Evolutionary conservation across 2,329 filamentous ascomycete genomes (phyloP).

Genomic region (Keithomyces neogunnii): DNA sequence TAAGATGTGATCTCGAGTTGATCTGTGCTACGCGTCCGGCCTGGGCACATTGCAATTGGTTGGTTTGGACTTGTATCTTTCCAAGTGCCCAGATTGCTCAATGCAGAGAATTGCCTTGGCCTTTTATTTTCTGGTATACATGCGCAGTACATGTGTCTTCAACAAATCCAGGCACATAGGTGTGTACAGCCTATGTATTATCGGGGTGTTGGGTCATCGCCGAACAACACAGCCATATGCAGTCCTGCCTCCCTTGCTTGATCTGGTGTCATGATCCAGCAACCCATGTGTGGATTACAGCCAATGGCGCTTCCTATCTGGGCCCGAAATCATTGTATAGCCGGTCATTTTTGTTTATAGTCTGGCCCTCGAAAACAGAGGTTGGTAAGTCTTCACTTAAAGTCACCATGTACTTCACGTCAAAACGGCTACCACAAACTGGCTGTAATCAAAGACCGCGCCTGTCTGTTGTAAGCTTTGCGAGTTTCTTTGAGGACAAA

Average conservation of each 20-base stretch:
- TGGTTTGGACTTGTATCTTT: too few relatives aligned
- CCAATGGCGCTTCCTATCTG: neutral
- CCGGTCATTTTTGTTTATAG: neutral
- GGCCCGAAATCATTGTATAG: neutral
- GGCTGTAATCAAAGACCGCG: too few relatives aligned
- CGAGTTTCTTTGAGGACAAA: too few relatives aligned
- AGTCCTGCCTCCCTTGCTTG: neutral
- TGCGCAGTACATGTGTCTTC: neutral
- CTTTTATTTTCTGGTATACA: neutral
- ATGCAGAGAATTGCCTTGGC: neutral
- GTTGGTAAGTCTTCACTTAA: neutral
- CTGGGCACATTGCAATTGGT: too few relatives aligned
- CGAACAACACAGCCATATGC: neutral
- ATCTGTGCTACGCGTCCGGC: neutral
- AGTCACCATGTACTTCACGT: neutral
- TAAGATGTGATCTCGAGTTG: neutral
- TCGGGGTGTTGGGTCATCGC: too few relatives aligned
- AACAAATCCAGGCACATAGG: too few relatives aligned
- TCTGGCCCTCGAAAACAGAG: neutral
- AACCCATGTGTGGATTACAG: neutral
- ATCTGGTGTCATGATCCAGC: neutral
- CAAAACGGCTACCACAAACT: too few relatives aligned
- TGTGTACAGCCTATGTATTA: too few relatives aligned
- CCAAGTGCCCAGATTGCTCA: too few relatives aligned
- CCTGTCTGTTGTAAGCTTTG: too few relatives aligned